These are phyloP conservation scores for Drosera capensis DNA, from an alignment of 148 eudicot species.

Conservation along the genomic window DNA sequence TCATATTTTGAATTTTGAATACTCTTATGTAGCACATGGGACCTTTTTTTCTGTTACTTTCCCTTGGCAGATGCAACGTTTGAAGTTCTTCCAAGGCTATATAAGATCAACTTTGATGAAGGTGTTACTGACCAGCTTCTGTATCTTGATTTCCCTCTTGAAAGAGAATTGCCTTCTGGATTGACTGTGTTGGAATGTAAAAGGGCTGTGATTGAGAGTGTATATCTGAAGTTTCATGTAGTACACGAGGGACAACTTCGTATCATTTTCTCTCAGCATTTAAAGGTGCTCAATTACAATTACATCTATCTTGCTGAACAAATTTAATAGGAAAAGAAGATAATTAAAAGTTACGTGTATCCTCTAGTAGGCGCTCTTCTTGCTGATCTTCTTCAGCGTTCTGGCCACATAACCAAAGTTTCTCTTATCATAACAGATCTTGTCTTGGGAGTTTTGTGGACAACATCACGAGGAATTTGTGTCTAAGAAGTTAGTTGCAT, in stretches of 20 bases:
- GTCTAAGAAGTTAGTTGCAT: constrained; percentile 21
- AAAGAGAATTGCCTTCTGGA: constrained; percentile 28
- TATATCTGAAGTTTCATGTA: constrained; percentile 41
- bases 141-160: constrained; percentile 29
- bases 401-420: neutral
- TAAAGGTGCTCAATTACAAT: constrained; percentile 46
- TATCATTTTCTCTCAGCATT: constrained; percentile 32
- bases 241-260: constrained; percentile 55
- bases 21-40: constrained; percentile 2
- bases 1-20: neutral
- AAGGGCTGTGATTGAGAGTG: constrained; percentile 41
- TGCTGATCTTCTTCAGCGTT: constrained; percentile 2
- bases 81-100: constrained; percentile 30
- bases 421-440: constrained; percentile 24
- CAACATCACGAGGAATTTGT: constrained; percentile 38
- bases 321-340: too few relatives aligned
- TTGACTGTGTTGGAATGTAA: constrained; percentile 22
- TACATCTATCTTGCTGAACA: too few relatives aligned
- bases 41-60: constrained; percentile 2
- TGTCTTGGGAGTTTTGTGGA: constrained; percentile 60
- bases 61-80: constrained; percentile 25
- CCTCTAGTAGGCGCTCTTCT: neutral
- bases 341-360: neutral
- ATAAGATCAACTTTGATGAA: constrained; percentile 22
- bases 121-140: constrained; percentile 50